These are phyloP conservation scores for Candida boleticola DNA, from an alignment of 805 yeast species.

Conservation along the genomic window DNA sequence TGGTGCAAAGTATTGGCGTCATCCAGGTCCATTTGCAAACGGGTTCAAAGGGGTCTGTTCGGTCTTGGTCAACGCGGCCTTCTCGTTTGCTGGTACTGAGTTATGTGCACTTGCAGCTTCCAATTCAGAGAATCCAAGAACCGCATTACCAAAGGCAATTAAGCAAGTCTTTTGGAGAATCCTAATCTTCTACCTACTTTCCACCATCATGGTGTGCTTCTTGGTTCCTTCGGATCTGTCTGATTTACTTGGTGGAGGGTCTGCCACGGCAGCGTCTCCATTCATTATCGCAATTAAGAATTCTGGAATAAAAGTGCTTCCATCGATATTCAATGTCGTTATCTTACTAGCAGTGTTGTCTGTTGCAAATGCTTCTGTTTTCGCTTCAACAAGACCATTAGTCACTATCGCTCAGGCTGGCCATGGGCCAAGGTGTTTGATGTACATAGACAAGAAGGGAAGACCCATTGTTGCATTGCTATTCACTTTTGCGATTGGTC, in stretches of 20 bases:
- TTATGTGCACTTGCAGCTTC: constrained; percentile 41
- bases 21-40: constrained; percentile 19
- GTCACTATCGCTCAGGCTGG: constrained; percentile 46
- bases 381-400: constrained; percentile 40
- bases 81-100: constrained; percentile 41
- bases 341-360: constrained; percentile 39
- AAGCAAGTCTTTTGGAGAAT: constrained; percentile 45
- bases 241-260: constrained; percentile 20
- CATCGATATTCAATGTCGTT: constrained; percentile 40
- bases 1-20: constrained; percentile 24
- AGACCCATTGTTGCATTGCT: constrained; percentile 47
- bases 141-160: constrained; percentile 37
- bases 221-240: constrained; percentile 49
- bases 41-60: too few relatives aligned
- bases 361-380: constrained; percentile 42
- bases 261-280: constrained; percentile 29
- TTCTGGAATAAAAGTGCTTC: constrained; percentile 36
- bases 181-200: constrained; percentile 39
- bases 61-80: constrained; percentile 41
- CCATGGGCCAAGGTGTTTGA: constrained; percentile 41
- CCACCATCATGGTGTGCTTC: constrained; percentile 47
- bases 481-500: constrained; percentile 37
- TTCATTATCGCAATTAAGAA: constrained; percentile 30
- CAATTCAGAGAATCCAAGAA: constrained; percentile 36
- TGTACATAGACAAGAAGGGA: constrained; percentile 49